phyloP scores from a whole-genome alignment of 1,284 basidiomycete genomes.

The Rhizoctonia solani region DNA sequence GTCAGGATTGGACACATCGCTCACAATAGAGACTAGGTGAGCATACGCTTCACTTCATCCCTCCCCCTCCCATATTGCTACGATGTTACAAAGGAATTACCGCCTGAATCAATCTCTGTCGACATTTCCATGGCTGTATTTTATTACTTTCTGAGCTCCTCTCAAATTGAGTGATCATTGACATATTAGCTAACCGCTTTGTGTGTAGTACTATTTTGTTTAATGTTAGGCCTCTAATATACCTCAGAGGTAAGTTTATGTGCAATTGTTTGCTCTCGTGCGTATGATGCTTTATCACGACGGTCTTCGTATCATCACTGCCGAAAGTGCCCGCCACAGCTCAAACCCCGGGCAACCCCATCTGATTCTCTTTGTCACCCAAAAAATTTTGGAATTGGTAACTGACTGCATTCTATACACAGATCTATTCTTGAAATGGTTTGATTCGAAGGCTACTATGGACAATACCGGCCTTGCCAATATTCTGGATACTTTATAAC shows the following conservation, averaged over 20 bases:
- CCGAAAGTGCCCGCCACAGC: conserved; percentile 90
- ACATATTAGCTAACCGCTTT: conserved; percentile 24
- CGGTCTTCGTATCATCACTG: conserved; percentile 83
- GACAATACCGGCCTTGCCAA: conserved; percentile 2
- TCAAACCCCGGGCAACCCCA: conserved; percentile 74
- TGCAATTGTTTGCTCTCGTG: conserved; percentile 22
- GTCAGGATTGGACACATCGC: neutral
- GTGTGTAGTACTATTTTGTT: neutral
- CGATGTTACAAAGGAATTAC: conserved; percentile 41
- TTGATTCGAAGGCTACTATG: neutral
- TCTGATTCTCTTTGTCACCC: conserved; percentile 55
- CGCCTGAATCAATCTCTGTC: conserved; percentile 40
- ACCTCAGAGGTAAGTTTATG: conserved; percentile 1
- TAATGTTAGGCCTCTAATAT: conserved; percentile 47
- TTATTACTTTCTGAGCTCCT: conserved; percentile 35
- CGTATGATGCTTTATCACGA: conserved; percentile 72
- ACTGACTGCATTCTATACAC: neutral
- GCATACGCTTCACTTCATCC: neutral
- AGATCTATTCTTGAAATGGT: neutral
- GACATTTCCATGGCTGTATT: conserved; percentile 42
- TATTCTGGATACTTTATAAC: conserved; percentile 10
- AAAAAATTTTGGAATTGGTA: neutral
- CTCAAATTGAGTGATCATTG: neutral
- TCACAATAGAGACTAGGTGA: no score
- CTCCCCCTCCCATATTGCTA: conserved; percentile 11